Evolutionary conservation across 345 rosid species (phyloP).

Genomic region (Lepidium africanum): DNA sequence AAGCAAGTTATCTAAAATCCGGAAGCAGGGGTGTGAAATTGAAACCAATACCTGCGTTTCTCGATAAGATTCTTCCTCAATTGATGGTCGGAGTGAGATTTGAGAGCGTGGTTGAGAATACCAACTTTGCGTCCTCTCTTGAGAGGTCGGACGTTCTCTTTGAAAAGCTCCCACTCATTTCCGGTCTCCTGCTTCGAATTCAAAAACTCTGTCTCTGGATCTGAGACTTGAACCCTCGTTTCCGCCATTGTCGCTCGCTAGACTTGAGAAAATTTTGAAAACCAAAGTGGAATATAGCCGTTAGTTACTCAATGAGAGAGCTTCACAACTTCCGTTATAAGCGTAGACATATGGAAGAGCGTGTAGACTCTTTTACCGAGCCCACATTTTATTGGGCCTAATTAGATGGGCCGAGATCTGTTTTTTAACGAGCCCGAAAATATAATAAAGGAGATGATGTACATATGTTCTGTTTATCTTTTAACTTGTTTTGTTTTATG

Average conservation of each 20-base stretch:
- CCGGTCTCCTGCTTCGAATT: constrained; percentile 61
- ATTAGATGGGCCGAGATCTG: not conserved
- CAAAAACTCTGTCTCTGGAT: constrained; percentile 74
- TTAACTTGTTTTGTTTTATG: not conserved
- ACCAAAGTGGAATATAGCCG: constrained; percentile 19
- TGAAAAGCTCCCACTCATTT: constrained; percentile 83
- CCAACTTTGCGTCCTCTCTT: constrained; percentile 80
- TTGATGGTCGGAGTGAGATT: constrained; percentile 43
- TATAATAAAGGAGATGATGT: too few relatives aligned
- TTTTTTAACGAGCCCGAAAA: not conserved
- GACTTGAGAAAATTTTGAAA: not conserved
- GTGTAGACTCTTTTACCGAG: not conserved
- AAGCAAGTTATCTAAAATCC: not conserved
- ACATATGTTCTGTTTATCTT: not conserved
- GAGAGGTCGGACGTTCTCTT: constrained; percentile 81
- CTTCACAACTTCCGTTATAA: not conserved
- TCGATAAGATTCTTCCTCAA: constrained; percentile 52
- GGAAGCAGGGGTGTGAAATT: not conserved
- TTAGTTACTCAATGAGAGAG: constrained; percentile 1
- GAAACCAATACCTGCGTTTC: constrained; percentile 45
- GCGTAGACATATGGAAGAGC: not conserved
- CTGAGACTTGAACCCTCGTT: constrained; percentile 31
- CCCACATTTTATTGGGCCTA: not conserved
- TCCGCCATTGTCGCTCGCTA: constrained; percentile 26
- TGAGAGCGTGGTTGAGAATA: constrained; percentile 65